These are phyloP conservation scores for Cokeromyces recurvatus DNA, from an alignment of 371 early-diverging fungal species.

Conservation along the genomic window DNA sequence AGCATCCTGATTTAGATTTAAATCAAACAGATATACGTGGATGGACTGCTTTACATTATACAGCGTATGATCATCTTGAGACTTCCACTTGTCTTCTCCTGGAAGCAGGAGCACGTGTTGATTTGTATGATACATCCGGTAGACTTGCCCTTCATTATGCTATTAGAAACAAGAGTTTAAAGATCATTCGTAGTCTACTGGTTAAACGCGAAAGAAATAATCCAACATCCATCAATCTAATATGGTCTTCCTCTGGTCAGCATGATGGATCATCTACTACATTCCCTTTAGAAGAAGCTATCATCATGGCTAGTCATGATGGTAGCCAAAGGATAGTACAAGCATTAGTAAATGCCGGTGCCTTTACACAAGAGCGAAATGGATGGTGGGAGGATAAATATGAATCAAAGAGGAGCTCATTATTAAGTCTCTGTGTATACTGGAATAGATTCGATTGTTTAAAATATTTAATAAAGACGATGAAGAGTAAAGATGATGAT, in stretches of 20 bases:
- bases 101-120: slow-evolving; percentile 27
- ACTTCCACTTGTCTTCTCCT: slow-evolving; percentile 13
- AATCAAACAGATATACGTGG: slow-evolving; percentile 59
- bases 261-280: no score
- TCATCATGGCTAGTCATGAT: slow-evolving; percentile 29
- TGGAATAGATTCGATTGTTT: slow-evolving; percentile 40
- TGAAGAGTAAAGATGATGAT: slow-evolving; percentile 16
- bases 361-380: background rate
- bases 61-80: slow-evolving; percentile 12
- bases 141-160: slow-evolving; percentile 56
- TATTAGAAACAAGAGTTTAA: slow-evolving; percentile 18
- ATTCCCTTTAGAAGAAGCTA: slow-evolving; percentile 7
- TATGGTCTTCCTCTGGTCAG: no score
- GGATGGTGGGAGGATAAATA: slow-evolving; percentile 8
- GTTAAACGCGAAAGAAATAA: slow-evolving; percentile 2
- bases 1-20: slow-evolving; percentile 33
- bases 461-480: slow-evolving; percentile 13
- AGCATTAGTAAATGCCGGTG: slow-evolving; percentile 15
- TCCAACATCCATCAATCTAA: background rate
- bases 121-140: slow-evolving; percentile 52
- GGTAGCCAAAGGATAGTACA: slow-evolving; percentile 13
- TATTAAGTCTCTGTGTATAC: slow-evolving; percentile 31
- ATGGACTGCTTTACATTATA: slow-evolving; percentile 39
- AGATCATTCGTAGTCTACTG: slow-evolving; percentile 62
- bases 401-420: slow-evolving; percentile 8